Conservation (phyloP, 1,284 basidiomycete species). For the Schizopora paradoxa region DNA sequence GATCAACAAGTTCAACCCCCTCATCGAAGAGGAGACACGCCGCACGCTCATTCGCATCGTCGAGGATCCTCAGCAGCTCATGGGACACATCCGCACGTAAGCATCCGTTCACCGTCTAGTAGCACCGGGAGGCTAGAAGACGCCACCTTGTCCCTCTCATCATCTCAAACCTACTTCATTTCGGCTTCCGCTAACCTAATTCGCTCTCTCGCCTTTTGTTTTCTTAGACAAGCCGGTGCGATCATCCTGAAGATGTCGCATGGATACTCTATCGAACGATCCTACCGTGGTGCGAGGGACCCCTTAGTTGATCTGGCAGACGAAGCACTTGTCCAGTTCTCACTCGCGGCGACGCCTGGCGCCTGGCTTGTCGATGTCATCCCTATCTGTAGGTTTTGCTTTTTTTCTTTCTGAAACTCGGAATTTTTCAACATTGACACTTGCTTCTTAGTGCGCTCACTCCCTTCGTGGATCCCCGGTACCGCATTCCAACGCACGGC, state of each 20-base stretch:
- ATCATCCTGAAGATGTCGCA: slow-evolving; percentile 30
- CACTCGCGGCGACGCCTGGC: slow-evolving; percentile 21
- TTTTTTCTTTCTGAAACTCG: neutral
- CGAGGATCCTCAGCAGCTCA: slow-evolving; percentile 10
- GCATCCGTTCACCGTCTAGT: too few species aligned
- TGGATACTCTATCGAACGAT: slow-evolving; percentile 28
- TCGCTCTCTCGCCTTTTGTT: neutral
- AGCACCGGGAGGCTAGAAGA: too few species aligned
- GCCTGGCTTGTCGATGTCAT: slow-evolving; percentile 32
- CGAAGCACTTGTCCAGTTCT: slow-evolving; percentile 23
- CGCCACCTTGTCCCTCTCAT: too few species aligned
- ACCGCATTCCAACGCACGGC: slow-evolving; percentile 39
- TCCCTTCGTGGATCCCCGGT: slow-evolving; percentile 49
- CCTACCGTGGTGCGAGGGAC: slow-evolving; percentile 24
- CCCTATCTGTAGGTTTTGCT: slow-evolving; percentile 25
- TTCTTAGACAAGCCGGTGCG: slow-evolving; percentile 21
- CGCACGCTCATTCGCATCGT: slow-evolving; percentile 12
- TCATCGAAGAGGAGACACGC: slow-evolving; percentile 8
- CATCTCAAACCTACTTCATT: too few species aligned
- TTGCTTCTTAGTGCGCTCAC: slow-evolving; percentile 29
- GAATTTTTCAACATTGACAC: neutral
- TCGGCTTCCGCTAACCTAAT: neutral
- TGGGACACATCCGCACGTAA: slow-evolving; percentile 13
- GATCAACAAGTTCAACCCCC: slow-evolving; percentile 7
- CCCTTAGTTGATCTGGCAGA: slow-evolving; percentile 24